These are phyloP conservation scores for Aureobasidium mangrovei DNA, from an alignment of 2,329 filamentous ascomycete genomes.

Conservation along the genomic window DNA sequence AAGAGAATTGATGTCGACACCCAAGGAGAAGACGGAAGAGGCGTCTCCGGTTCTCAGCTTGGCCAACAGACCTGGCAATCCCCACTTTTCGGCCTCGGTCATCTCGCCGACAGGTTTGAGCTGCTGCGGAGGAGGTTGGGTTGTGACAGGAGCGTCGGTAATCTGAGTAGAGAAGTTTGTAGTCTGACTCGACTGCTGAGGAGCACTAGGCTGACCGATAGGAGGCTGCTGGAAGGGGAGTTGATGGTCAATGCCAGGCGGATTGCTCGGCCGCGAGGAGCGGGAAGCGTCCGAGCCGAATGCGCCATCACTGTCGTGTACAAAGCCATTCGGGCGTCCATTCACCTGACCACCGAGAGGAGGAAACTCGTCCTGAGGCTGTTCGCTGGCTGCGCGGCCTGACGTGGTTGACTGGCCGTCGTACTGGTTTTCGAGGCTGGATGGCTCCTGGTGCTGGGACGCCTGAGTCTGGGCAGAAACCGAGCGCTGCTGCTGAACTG, in stretches of 20 bases:
- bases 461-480: slow-evolving; percentile 1
- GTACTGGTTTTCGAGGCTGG: slow-evolving; percentile 43
- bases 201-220: slow-evolving; percentile 9
- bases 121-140: slow-evolving; percentile 12
- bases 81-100: slow-evolving; percentile 52
- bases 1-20: slow-evolving; percentile 55
- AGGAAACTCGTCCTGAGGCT: slow-evolving; percentile 53
- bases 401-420: slow-evolving; percentile 47
- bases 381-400: slow-evolving; percentile 40
- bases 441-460: slow-evolving; percentile 16
- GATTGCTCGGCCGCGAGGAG: not conserved
- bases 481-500: slow-evolving; percentile 35
- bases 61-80: slow-evolving; percentile 49
- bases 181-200: slow-evolving; percentile 14
- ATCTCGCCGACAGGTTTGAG: slow-evolving; percentile 38
- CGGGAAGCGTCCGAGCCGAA: slow-evolving; percentile 1
- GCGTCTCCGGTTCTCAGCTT: slow-evolving; percentile 43
- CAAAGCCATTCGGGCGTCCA: slow-evolving; percentile 25
- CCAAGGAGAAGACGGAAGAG: slow-evolving; percentile 45
- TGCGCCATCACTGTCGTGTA: slow-evolving; percentile 15
- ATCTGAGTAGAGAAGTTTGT: slow-evolving; percentile 14
- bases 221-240: slow-evolving; percentile 7
- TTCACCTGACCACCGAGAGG: slow-evolving; percentile 46
- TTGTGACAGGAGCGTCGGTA: slow-evolving; percentile 13
- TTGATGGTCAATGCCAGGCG: slow-evolving; percentile 13